phyloP scores from a whole-genome alignment of 306 rosid species.

The Vigna hirtella region DNA sequence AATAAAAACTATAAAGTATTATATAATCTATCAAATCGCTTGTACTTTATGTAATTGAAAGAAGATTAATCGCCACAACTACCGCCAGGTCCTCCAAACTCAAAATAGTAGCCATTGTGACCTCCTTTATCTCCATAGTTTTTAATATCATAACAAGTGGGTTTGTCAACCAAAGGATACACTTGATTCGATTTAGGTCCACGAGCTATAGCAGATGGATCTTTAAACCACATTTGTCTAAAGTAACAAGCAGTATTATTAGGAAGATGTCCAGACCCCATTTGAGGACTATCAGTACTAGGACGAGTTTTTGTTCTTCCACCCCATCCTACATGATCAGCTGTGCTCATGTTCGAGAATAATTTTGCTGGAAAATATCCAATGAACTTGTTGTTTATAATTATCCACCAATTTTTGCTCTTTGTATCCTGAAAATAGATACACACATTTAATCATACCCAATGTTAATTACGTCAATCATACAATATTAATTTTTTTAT shows the following conservation, averaged over 20 bases:
- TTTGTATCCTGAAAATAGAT: neutral
- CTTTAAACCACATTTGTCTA: neutral
- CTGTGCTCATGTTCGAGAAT: neutral
- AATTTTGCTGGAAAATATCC: slow-evolving; percentile 35
- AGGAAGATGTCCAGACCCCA: slow-evolving; percentile 17
- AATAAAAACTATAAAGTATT: too few species aligned
- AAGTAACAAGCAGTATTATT: slow-evolving; percentile 18
- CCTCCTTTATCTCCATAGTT: neutral
- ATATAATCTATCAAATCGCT: too few species aligned
- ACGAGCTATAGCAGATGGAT: neutral
- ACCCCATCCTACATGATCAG: slow-evolving; percentile 28
- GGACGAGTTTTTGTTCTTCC: neutral
- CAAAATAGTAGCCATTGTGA: neutral
- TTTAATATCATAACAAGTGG: neutral
- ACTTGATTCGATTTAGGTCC: neutral
- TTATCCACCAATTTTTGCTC: slow-evolving; percentile 28
- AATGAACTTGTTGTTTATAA: rapidly evolving
- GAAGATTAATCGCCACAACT: neutral
- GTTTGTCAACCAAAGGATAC: neutral
- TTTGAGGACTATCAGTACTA: neutral
- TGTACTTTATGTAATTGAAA: too few species aligned
- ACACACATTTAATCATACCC: neutral
- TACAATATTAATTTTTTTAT: too few species aligned
- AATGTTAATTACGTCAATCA: too few species aligned
- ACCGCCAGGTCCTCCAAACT: slow-evolving; percentile 29